Conservation (phyloP, 2,329 filamentous ascomycete genomes). For the Clonostachys rhizophaga region DNA sequence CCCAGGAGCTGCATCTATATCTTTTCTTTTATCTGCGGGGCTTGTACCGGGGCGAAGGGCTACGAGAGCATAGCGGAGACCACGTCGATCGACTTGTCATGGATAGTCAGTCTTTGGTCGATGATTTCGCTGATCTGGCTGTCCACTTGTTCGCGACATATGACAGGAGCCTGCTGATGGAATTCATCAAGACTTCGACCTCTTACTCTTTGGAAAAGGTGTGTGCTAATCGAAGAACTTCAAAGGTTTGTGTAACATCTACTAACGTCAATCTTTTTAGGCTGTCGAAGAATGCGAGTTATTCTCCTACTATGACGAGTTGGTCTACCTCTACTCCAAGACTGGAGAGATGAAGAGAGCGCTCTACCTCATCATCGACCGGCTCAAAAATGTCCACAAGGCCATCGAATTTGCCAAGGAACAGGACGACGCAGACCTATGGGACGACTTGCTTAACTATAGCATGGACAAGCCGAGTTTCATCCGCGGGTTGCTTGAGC, state of each 20-base stretch:
- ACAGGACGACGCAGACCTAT: slow-evolving; percentile 86
- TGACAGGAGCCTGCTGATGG: slow-evolving; percentile 75
- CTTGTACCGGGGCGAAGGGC: slow-evolving; percentile 74
- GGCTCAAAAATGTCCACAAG: slow-evolving; percentile 84
- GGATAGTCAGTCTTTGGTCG: slow-evolving; percentile 66
- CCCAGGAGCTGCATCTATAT: slow-evolving; percentile 65
- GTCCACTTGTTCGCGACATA: slow-evolving; percentile 83
- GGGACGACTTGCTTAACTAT: slow-evolving; percentile 92
- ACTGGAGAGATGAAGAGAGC: slow-evolving; percentile 92
- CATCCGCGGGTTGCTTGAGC: slow-evolving; percentile 85
- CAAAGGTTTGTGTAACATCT: neutral
- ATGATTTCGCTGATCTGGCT: slow-evolving; percentile 82
- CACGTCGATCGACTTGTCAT: slow-evolving; percentile 51
- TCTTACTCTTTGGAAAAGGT: slow-evolving; percentile 83
- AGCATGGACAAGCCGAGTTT: slow-evolving; percentile 97
- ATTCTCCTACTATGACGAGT: slow-evolving; percentile 77
- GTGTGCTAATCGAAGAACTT: slow-evolving; percentile 1
- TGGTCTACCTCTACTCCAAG: slow-evolving; percentile 95
- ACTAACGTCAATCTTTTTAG: slow-evolving; percentile 25
- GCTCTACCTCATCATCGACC: slow-evolving; percentile 87
- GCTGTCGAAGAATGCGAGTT: slow-evolving; percentile 75
- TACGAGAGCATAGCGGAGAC: slow-evolving; percentile 47
- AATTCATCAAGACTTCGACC: slow-evolving; percentile 79
- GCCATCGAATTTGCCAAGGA: slow-evolving; percentile 94
- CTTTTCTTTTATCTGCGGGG: slow-evolving; percentile 88